Base-by-base conservation (phyloP, 176 grass and related monocot genomes). In the Eragrostis curvula region DNA sequence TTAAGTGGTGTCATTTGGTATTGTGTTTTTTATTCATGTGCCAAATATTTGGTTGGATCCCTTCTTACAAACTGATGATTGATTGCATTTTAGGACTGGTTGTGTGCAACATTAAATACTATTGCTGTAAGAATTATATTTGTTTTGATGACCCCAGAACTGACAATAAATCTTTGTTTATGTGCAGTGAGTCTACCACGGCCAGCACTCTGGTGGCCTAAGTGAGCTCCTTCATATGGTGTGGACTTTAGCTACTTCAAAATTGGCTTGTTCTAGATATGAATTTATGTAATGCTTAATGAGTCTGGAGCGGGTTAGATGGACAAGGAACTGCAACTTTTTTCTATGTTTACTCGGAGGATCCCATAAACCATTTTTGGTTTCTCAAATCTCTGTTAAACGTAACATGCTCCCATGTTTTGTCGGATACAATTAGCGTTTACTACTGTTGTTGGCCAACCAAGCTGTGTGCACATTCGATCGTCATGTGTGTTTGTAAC, bases 191-290 rank as follows among this genome's bases (percentile, higher is more conserved):
- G 46, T 90, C 90, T 0, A 89, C 79, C 71, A 96, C 93, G 20
- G 93, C 93, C 49, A 96, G 90, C 83, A 93, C 93, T 74, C 88
- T 96, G 60, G 93, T 96, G 80, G 90, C 93, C 59, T 92, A 93
- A 79, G 60, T 62, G 84, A 36, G 25, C 60, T 74, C 67, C 73
- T 67, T 82, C 68, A 51, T n/a, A 21, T 60, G 73, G n/a, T 41
- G 57, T 68, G 66, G 79, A 45, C 48, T 32, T 36, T 52, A 45
- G 67, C 51, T 43, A 20, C 59, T 40, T 60, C 10, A 13, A 30
- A 32, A 73, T 62, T 40, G 63, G 18, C 84, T 83, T 82, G 58
- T 74, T 86, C 79, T 83, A 74, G 73, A 86, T 69, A 74, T 83
- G 18, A 69, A 68, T 29, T 63, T 69, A 90, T 86, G 88, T 86